Conservation (phyloP, 1,284 basidiomycete genomes). For the Megacollybia platyphylla region DNA sequence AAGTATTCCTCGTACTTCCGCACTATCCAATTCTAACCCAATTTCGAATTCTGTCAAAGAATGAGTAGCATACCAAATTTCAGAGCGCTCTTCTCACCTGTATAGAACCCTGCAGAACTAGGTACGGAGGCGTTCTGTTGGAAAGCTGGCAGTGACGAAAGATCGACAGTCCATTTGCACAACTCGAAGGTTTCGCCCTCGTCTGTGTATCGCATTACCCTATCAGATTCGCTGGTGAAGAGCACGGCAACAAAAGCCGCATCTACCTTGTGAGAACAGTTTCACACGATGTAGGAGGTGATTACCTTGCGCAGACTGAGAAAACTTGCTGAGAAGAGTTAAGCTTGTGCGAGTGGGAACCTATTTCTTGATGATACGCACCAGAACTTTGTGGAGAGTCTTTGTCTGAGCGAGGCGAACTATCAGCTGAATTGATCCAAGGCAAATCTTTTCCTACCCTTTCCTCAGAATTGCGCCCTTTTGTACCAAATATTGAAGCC, state of each 20-base stretch:
- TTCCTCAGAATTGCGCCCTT: constrained; percentile 77
- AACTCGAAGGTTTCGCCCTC: constrained; percentile 66
- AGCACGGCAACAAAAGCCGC: constrained; percentile 65
- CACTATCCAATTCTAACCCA: constrained; percentile 68
- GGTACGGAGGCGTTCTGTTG: constrained; percentile 46
- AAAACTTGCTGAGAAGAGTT: constrained; percentile 49
- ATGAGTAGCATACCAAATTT: background rate
- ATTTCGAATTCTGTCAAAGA: constrained; percentile 56
- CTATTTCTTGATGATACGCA: constrained; percentile 17
- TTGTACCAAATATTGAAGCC: constrained; percentile 70
- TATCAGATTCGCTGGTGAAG: constrained; percentile 62
- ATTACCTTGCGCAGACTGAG: constrained; percentile 50
- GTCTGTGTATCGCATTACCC: constrained; percentile 69
- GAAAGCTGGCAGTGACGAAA: constrained; percentile 64
- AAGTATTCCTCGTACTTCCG: constrained; percentile 69
- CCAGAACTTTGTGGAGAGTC: constrained; percentile 71
- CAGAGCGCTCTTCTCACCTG: constrained; percentile 29
- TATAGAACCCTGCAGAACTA: constrained; percentile 58
- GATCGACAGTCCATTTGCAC: constrained; percentile 79
- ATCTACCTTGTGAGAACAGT: constrained; percentile 26
- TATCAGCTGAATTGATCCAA: constrained; percentile 9
- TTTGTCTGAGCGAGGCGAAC: constrained; percentile 33
- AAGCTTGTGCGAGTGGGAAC: constrained; percentile 4
- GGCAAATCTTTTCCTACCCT: constrained; percentile 33
- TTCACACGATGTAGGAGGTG: background rate